Base-by-base conservation (phyloP, 106 monocot genomes). In the Allium sativum region DNA sequence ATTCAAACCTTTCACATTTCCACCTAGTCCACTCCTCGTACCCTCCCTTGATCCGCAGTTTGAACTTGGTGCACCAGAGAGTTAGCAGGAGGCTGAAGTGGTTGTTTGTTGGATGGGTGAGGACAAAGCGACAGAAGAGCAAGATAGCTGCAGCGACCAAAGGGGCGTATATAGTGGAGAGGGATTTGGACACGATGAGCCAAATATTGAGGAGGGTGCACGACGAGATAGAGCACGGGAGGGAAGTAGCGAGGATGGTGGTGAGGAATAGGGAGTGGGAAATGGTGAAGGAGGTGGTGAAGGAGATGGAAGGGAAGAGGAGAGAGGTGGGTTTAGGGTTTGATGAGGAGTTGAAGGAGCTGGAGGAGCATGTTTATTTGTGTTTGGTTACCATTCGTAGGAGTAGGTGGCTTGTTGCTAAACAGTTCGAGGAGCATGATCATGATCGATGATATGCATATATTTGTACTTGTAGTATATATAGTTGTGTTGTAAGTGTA, bases 141-240 rank as follows among this genome's bases (percentile, higher is more conserved):
- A 72, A 62, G 72, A 68, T 84, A 64, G 95, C 91, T 70, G 81
- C 75, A 47, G 90, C 90, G 21, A 74, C 90, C 40, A 84, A 69
- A 68, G 95, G 91, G 42, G 84, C 90, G 14, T 96, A 91, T 60
- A 87, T 96, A 12, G 72, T 87, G 22, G 79, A 65, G 70, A 68
- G 82, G 65, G 87, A 87, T 43, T 21, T 96, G 58, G 95, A 96
- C 54, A 96, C 95, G 31, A 61, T 96, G 44, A 89, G 89, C 66
- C 66, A 79, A 48, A 83, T 89, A 78, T 64, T 94, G 62, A 61
- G 71, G 72, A 65, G 89, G 68, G 77, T 76, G 59, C 81, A 90
- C 67, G 93, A 83, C 60, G 93, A 94, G 81, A 71, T 86, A 31
- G 93, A 94, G 81, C 89, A 86, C 58, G 74, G 66, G 31, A 72